Evolutionary conservation across 2,329 filamentous ascomycete species (phyloP).

Genomic region (Microdochium bolleyi): DNA sequence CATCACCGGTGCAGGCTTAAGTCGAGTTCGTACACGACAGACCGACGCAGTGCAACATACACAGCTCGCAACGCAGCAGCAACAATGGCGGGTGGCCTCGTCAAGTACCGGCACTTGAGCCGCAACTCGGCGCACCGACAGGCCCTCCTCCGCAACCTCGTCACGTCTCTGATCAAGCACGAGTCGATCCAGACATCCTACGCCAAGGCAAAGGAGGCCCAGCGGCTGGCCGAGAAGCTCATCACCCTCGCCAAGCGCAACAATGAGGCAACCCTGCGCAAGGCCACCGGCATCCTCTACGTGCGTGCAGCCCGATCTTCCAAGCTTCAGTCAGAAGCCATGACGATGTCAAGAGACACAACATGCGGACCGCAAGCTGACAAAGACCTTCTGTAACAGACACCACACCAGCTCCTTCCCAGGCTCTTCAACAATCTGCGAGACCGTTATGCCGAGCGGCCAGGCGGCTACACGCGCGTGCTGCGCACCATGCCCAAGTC

Average conservation of each 20-base stretch:
- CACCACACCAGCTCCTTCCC: constrained; percentile 61
- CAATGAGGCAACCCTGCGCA: constrained; percentile 69
- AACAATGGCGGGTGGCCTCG: constrained; percentile 73
- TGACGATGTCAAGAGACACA: no score
- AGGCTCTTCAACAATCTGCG: constrained; percentile 84
- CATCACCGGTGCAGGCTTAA: no score
- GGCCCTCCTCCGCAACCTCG: constrained; percentile 89
- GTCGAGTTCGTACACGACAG: constrained; percentile 3
- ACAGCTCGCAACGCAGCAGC: constrained; percentile 2
- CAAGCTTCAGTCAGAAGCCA: background rate
- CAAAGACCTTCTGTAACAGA: constrained; percentile 32
- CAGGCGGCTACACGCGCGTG: constrained; percentile 91
- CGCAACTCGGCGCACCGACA: constrained; percentile 81
- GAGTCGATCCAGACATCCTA: constrained; percentile 94
- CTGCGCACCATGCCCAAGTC: constrained; percentile 86
- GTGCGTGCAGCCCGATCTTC: constrained; percentile 52
- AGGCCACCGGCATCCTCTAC: constrained; percentile 76
- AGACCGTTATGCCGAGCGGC: constrained; percentile 67
- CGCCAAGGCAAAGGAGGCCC: constrained; percentile 95
- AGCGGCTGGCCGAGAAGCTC: constrained; percentile 86
- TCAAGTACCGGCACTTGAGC: constrained; percentile 84
- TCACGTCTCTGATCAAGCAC: constrained; percentile 87
- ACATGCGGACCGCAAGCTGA: no score
- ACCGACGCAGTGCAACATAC: constrained; percentile 8
- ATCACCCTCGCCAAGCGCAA: constrained; percentile 92